phyloP scores from a whole-genome alignment of 2,329 filamentous ascomycete genomes.

The Pseudocercospora ulei region DNA sequence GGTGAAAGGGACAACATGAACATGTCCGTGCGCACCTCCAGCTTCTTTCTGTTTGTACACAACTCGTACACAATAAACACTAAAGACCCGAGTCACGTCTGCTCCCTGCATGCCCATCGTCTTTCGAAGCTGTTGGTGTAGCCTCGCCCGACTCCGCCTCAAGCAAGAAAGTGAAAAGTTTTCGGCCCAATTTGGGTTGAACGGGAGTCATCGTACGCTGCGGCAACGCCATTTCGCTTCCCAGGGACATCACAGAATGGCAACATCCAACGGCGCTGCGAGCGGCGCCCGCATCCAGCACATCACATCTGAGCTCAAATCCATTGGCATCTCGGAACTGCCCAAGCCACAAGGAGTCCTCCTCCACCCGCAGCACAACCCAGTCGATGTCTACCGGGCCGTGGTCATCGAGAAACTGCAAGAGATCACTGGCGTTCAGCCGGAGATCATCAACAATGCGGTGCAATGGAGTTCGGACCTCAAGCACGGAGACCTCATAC shows the following conservation, averaged over 20 bases:
- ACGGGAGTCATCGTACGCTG: conserved; percentile 15
- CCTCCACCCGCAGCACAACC: conserved; percentile 57
- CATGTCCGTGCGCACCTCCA: too few species aligned
- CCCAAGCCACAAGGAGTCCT: conserved; percentile 26
- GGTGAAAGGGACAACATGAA: too few species aligned
- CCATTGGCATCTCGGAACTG: conserved; percentile 27
- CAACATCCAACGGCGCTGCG: conserved; percentile 18
- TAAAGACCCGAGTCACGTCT: too few species aligned
- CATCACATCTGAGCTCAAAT: conserved; percentile 29
- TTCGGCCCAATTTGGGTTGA: conserved; percentile 8
- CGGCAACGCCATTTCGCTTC: not conserved
- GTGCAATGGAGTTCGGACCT: conserved; percentile 69
- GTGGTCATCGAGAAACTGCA: conserved; percentile 62
- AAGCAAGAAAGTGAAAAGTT: conserved; percentile 6
- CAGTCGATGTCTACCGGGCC: conserved; percentile 67
- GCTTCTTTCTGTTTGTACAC: too few species aligned
- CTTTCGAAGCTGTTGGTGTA: conserved; percentile 7
- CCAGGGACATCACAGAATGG: conserved; percentile 16
- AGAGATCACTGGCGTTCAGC: conserved; percentile 59
- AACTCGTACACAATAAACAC: too few species aligned
- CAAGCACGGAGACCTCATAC: conserved; percentile 71
- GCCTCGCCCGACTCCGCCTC: conserved; percentile 9
- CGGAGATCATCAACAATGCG: conserved; percentile 60
- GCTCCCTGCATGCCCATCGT: conserved; percentile 18
- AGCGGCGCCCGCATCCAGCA: conserved; percentile 20